Evolutionary conservation across 352 stramenopile species (phyloP).

Genomic region (Pythium rishiriense): DNA sequence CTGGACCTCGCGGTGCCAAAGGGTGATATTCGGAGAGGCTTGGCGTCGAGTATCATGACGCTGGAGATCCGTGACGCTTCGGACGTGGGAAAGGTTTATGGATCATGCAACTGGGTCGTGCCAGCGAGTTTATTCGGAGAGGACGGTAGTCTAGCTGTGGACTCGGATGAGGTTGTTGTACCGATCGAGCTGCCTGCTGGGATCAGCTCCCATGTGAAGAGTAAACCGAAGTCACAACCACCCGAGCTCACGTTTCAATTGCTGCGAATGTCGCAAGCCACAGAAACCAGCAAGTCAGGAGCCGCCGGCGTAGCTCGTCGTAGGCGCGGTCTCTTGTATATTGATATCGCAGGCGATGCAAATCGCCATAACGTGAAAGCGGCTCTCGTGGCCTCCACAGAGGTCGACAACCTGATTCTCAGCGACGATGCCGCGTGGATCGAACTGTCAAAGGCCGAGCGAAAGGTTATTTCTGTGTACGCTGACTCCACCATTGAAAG

Average conservation of each 20-base stretch:
- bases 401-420: neutral
- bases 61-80: constrained; percentile 28
- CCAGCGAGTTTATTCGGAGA: constrained; percentile 22
- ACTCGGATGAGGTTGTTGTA: constrained; percentile 15
- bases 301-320: neutral
- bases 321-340: constrained; percentile 8
- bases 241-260: constrained; percentile 13
- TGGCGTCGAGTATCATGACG: constrained; percentile 16
- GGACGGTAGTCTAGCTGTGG: neutral
- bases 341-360: neutral
- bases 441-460: constrained; percentile 6
- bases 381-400: neutral
- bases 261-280: neutral
- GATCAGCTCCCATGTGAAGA: constrained; percentile 6
- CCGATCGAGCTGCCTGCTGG: constrained; percentile 3
- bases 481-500: neutral
- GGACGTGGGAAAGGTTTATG: constrained; percentile 22
- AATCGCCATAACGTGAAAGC: neutral
- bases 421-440: neutral
- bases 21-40: neutral
- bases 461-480: constrained; percentile 2
- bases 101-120: constrained; percentile 35
- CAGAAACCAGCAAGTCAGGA: neutral
- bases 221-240: neutral
- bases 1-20: constrained; percentile 9